Evolutionary conservation across 371 early-diverging fungal species (phyloP).

Genomic region (Actinomucor elegans): DNA sequence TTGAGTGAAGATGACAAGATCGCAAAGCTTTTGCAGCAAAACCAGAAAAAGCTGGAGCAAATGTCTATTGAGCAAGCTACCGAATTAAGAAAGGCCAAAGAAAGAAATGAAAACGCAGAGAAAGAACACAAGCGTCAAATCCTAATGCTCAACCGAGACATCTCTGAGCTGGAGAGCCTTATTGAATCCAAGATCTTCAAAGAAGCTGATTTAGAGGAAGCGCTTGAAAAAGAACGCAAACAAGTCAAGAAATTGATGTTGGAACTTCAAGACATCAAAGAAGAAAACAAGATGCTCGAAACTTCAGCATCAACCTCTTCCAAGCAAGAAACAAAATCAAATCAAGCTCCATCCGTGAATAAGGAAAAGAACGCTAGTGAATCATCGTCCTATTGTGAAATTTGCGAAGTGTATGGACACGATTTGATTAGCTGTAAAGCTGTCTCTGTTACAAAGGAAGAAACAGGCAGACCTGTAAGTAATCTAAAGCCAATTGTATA

Average conservation of each 20-base stretch:
- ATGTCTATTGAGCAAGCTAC: constrained; percentile 45
- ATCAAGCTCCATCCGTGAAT: not conserved
- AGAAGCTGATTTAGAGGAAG: constrained; percentile 75
- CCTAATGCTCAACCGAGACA: constrained; percentile 61
- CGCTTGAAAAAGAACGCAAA: constrained; percentile 54
- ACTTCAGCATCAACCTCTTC: not conserved
- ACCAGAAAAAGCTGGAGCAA: constrained; percentile 54
- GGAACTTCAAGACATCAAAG: constrained; percentile 52
- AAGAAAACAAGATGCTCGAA: constrained; percentile 17
- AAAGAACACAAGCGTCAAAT: constrained; percentile 60
- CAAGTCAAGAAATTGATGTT: constrained; percentile 48
- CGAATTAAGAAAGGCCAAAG: constrained; percentile 58
- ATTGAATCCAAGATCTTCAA: constrained; percentile 78
- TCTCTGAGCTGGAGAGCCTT: constrained; percentile 67
- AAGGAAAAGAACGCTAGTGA: not conserved
- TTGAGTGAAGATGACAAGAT: constrained; percentile 35
- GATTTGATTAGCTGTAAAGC: constrained; percentile 62
- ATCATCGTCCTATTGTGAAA: constrained; percentile 55
- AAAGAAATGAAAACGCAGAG: constrained; percentile 55
- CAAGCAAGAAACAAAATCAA: constrained; percentile 5
- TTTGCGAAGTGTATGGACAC: constrained; percentile 71
- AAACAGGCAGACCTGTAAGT: constrained; percentile 12
- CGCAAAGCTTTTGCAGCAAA: constrained; percentile 45
- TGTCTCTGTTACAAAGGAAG: constrained; percentile 4
- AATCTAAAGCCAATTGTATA: no score